Base-by-base conservation (phyloP, 176 grass and related monocot genomes). In the Pontederia crassipes region DNA sequence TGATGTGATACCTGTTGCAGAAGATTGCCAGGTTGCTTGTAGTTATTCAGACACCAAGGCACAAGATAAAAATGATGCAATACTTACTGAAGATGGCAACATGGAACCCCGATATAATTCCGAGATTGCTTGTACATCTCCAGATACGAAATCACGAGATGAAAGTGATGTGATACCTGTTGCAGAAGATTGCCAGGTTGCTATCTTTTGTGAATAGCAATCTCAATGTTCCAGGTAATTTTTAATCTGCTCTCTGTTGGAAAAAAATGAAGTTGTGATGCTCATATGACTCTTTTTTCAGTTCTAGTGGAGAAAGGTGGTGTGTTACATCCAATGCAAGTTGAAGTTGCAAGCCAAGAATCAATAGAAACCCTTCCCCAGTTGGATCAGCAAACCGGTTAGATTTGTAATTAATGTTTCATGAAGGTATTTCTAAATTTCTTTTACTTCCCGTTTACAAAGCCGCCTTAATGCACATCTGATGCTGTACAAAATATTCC, bases 51-150 rank as follows among this genome's bases (percentile, higher is more conserved):
- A 20, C 14, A 54, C 65, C 16, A 56, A 54, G 40, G 10, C 48
- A 5, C 48, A 66, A 66, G 64, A 52, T 2, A 54, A 54, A 27
- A 32, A 13, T 40, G 64, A 69, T 57, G 28, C 49, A 54, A 12
- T 35, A 52, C 49, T 1, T 4, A 45, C 12, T 8, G 28, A 60
- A 32, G 12, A 45, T 60, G 28, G 11, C 6, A 6, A 8, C 13
- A 14, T 11, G 12, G 29, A 10, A 29, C 14, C 35, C 58, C 58
- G 11, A 29, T 24, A 28, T 59, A 6, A 59, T 16, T 54, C 12
- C n/a, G 11, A 17, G 2, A 17, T 54, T 4, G 12, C 51, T 8
- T 12, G 8, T 60, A 32, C 58, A 14, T 60, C 11, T 60, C 58
- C 26, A 66, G 26, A 66, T 8, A 11, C 18, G 7, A 52, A 15